phyloP scores from a whole-genome alignment of 192 early-diverging fungal genomes.

The Geranomyces variabilis region DNA sequence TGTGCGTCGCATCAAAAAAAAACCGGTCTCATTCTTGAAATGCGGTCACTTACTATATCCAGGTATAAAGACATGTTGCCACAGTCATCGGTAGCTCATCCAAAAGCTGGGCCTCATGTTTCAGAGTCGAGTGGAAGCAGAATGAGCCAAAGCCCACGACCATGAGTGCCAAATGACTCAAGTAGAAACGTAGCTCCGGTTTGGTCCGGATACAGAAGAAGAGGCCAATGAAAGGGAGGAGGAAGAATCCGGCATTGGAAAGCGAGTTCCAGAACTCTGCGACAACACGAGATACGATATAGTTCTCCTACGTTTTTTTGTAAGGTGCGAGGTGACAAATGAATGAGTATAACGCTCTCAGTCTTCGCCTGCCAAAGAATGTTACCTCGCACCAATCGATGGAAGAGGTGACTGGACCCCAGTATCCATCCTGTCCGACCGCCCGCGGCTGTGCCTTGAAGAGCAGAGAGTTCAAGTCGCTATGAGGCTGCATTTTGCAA shows the following conservation, averaged over 20 bases:
- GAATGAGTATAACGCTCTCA: slow-evolving; percentile 43
- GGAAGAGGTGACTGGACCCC: slow-evolving; percentile 33
- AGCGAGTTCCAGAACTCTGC: slow-evolving; percentile 81
- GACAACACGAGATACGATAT: slow-evolving; percentile 67
- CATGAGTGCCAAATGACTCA: slow-evolving; percentile 62
- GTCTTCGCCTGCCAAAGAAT: too few species aligned
- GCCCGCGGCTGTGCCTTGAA: not conserved
- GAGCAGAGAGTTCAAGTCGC: not conserved
- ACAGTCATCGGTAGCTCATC: slow-evolving; percentile 78
- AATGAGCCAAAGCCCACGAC: slow-evolving; percentile 75
- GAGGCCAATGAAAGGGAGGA: slow-evolving; percentile 64
- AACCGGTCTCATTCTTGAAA: slow-evolving; percentile 26
- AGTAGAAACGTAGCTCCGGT: slow-evolving; percentile 56
- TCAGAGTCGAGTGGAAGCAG: slow-evolving; percentile 78
- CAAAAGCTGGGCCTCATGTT: slow-evolving; percentile 71
- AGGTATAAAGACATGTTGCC: slow-evolving; percentile 23
- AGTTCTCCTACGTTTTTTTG: too few species aligned
- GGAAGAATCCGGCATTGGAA: slow-evolving; percentile 69
- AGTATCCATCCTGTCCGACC: slow-evolving; percentile 33
- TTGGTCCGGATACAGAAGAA: slow-evolving; percentile 50
- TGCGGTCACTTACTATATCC: slow-evolving; percentile 12
- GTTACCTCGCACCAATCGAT: slow-evolving; percentile 71
- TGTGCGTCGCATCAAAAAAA: slow-evolving; percentile 31
- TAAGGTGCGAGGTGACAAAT: too few species aligned
- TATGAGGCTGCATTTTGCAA: too few species aligned